Evolutionary conservation across 495 filamentous ascomycete species (phyloP).

Genomic region (Cercophora samala): DNA sequence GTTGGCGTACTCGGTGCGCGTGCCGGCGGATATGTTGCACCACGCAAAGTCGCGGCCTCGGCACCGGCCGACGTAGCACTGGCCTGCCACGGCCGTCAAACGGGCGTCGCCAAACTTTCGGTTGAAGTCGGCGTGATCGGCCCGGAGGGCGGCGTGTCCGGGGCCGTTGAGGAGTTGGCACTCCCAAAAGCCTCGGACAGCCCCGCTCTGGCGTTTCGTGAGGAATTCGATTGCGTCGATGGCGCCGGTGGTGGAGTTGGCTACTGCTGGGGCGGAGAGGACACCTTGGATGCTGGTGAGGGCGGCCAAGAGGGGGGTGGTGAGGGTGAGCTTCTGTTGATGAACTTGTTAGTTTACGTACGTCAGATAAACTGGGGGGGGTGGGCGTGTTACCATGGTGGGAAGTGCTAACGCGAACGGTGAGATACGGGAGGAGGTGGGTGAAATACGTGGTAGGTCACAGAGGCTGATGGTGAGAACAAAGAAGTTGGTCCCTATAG

Average conservation of each 20-base stretch:
- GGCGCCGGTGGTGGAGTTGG: neutral
- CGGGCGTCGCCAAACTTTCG: neutral
- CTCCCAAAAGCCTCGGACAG: neutral
- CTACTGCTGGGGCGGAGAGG: neutral
- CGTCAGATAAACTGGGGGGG: too few relatives aligned
- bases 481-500: too few relatives aligned
- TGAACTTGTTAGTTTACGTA: neutral
- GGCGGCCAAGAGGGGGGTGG: neutral
- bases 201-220: neutral
- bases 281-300: neutral
- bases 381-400: too few relatives aligned
- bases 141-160: neutral
- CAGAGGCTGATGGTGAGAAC: too few relatives aligned
- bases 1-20: neutral
- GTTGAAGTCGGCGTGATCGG: neutral
- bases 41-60: neutral
- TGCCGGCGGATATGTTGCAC: neutral
- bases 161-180: neutral
- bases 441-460: too few relatives aligned
- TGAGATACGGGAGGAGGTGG: too few relatives aligned
- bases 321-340: neutral
- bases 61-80: neutral
- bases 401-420: too few relatives aligned
- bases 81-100: neutral
- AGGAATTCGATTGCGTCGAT: neutral